A percentile compares a stretch with the other conserved stretches of the same genome.
Evolutionary conservation across 225 moss, liverwort and hornwort species (phyloP).

Genomic region (Takakia lepidozioides): DNA sequence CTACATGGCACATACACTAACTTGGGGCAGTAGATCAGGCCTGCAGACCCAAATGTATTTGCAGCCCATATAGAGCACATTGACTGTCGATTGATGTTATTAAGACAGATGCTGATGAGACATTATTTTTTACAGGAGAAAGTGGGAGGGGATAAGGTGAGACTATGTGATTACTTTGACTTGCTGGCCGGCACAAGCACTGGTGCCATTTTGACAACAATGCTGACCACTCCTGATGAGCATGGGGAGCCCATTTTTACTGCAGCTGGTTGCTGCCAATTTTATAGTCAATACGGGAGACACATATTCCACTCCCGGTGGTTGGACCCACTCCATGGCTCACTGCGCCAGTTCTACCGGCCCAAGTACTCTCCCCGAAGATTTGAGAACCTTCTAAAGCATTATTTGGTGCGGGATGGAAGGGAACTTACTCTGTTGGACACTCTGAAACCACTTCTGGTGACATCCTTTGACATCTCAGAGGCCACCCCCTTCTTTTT

Average conservation of each 20-base stretch:
- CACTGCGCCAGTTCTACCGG: constrained; percentile 67
- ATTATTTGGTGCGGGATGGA: constrained; percentile 59
- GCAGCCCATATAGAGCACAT: too few relatives aligned
- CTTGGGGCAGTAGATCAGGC: too few relatives aligned
- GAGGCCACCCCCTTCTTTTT: constrained; percentile 78
- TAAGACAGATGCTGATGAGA: too few relatives aligned
- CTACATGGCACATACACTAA: too few relatives aligned
- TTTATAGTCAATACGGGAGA: constrained; percentile 62
- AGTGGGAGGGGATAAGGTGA: constrained; percentile 41
- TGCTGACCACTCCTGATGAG: constrained; percentile 64
- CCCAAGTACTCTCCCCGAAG: constrained; percentile 77
- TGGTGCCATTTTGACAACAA: constrained; percentile 72
- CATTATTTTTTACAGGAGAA: constrained; percentile 47
- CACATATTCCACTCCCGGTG: constrained; percentile 71
- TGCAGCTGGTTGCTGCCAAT: constrained; percentile 68
- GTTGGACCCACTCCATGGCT: constrained; percentile 70
- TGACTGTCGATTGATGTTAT: too few relatives aligned
- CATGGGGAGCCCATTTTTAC: constrained; percentile 61
- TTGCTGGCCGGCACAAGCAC: constrained; percentile 89
- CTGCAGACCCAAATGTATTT: too few relatives aligned
- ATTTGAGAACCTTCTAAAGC: constrained; percentile 70
- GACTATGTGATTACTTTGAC: constrained; percentile 84
- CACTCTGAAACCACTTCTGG: constrained; percentile 65
- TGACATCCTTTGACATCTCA: constrained; percentile 89
- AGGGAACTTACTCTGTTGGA: constrained; percentile 76